These are phyloP conservation scores for Galerina sulciceps DNA, from an alignment of 768 basidiomycete genomes.

Conservation along the genomic window DNA sequence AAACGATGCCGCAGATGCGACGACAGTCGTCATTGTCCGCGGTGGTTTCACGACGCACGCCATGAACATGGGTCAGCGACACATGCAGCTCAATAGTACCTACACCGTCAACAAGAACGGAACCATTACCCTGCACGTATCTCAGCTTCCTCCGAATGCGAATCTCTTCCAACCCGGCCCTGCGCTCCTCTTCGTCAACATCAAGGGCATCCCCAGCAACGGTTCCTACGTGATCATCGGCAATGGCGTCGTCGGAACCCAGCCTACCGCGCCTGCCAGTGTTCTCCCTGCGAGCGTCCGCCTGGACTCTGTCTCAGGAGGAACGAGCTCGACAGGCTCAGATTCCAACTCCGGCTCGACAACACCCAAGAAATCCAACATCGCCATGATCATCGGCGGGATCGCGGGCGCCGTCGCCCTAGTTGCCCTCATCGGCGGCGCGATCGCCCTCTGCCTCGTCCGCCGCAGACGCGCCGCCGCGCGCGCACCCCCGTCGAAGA, in stretches of 20 bases:
- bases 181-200: slow-evolving; percentile 78
- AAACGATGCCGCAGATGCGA: slow-evolving; percentile 73
- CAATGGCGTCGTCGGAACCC: slow-evolving; percentile 71
- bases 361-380: slow-evolving; percentile 22
- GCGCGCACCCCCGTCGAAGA: slow-evolving; percentile 25
- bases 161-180: slow-evolving; percentile 92
- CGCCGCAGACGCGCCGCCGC: slow-evolving; percentile 51
- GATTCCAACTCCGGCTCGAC: slow-evolving; percentile 16
- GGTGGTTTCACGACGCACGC: slow-evolving; percentile 85
- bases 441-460: slow-evolving; percentile 52
- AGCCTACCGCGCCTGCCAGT: slow-evolving; percentile 51
- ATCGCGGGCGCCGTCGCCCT: slow-evolving; percentile 56
- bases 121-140: slow-evolving; percentile 76
- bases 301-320: slow-evolving; percentile 26
- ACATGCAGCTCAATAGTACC: slow-evolving; percentile 81
- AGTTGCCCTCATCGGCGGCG: slow-evolving; percentile 53
- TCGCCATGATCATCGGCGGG: slow-evolving; percentile 50
- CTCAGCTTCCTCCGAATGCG: slow-evolving; percentile 84
- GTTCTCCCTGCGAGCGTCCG: slow-evolving; percentile 56
- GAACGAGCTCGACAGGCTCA: slow-evolving; percentile 3
- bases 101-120: slow-evolving; percentile 81
- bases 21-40: slow-evolving; percentile 78
- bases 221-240: slow-evolving; percentile 82
- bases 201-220: slow-evolving; percentile 84
- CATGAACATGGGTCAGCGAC: slow-evolving; percentile 89